Percentiles rank a stretch among this genome's conserved stretches.
Evolutionary conservation across 495 filamentous ascomycete species (phyloP).

Genomic region (Aspergillus leporis): DNA sequence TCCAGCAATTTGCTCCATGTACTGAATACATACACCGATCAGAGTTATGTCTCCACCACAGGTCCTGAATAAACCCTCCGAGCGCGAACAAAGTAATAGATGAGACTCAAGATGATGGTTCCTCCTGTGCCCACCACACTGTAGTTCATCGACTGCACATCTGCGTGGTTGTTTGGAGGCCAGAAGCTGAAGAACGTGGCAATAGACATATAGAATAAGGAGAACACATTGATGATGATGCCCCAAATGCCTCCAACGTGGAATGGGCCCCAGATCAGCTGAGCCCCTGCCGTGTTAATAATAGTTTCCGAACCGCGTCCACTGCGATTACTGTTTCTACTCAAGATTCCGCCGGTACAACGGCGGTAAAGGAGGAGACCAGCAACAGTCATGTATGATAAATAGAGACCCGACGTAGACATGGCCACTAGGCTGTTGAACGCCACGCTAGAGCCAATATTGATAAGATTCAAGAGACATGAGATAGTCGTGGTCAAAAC

Average conservation of each 20-base stretch:
- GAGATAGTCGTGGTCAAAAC: constrained; percentile 33
- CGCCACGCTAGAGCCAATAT: constrained; percentile 46
- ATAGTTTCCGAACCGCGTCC: constrained; percentile 9
- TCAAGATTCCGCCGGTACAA: constrained; percentile 34
- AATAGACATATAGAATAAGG: constrained; percentile 48
- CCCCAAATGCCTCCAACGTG: constrained; percentile 31
- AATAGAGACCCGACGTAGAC: constrained; percentile 41
- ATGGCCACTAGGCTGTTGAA: constrained; percentile 49
- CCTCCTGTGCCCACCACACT: constrained; percentile 44
- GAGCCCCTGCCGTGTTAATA: constrained; percentile 30
- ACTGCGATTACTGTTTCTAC: too few species aligned
- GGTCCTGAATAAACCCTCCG: constrained; percentile 46
- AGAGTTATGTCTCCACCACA: constrained; percentile 34
- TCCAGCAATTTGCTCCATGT: too few species aligned
- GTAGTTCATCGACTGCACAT: constrained; percentile 45
- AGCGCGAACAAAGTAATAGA: constrained; percentile 48
- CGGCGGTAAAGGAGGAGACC: constrained; percentile 52
- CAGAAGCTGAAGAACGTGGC: constrained; percentile 55
- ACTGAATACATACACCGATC: too few species aligned
- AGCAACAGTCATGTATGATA: constrained; percentile 46
- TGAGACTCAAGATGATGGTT: constrained; percentile 42
- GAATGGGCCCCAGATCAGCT: constrained; percentile 43
- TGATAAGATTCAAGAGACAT: constrained; percentile 44
- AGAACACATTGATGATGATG: constrained; percentile 28
- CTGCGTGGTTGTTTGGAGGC: constrained; percentile 37